Evolutionary conservation across 805 yeast species (phyloP).

Genomic region (Tetrapisispora pingtungensis): DNA sequence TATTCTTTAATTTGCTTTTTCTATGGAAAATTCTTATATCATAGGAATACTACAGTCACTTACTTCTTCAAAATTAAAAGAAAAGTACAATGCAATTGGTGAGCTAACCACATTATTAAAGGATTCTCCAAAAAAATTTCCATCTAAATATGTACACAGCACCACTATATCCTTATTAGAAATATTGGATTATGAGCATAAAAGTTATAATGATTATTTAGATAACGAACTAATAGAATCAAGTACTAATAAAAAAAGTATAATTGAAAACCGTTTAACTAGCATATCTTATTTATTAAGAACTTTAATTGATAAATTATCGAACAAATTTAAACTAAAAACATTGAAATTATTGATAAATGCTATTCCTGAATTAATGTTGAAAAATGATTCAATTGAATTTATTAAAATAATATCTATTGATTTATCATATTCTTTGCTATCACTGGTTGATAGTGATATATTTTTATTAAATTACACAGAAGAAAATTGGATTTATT

Average conservation of each 20-base stretch:
- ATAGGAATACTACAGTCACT: slow-evolving; percentile 19
- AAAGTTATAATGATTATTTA: slow-evolving; percentile 11
- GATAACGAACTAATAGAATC: slow-evolving; percentile 1
- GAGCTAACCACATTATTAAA: slow-evolving; percentile 28
- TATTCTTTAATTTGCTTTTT: too few relatives aligned
- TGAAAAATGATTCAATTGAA: slow-evolving; percentile 4
- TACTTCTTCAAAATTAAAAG: slow-evolving; percentile 43
- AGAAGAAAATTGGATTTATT: slow-evolving; percentile 18
- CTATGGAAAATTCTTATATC: slow-evolving; percentile 5
- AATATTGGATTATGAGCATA: slow-evolving; percentile 31
- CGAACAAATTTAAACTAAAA: slow-evolving; percentile 18
- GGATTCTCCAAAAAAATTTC: slow-evolving; percentile 15
- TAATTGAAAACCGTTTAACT: slow-evolving; percentile 22
- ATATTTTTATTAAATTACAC: slow-evolving; percentile 18
- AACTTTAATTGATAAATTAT: slow-evolving; percentile 23
- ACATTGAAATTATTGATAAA: slow-evolving; percentile 15
- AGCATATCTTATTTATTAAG: slow-evolving; percentile 21
- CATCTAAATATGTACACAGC: slow-evolving; percentile 14
- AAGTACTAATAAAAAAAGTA: slow-evolving; percentile 28
- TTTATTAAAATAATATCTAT: slow-evolving; percentile 15
- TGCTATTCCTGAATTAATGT: slow-evolving; percentile 20
- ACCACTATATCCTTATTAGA: slow-evolving; percentile 25
- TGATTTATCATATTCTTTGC: slow-evolving; percentile 19
- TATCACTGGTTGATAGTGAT: slow-evolving; percentile 12
- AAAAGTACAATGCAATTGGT: slow-evolving; percentile 42